Evolutionary conservation across 2,329 filamentous ascomycete species (phyloP).

Genomic region (Penicillium italicum): DNA sequence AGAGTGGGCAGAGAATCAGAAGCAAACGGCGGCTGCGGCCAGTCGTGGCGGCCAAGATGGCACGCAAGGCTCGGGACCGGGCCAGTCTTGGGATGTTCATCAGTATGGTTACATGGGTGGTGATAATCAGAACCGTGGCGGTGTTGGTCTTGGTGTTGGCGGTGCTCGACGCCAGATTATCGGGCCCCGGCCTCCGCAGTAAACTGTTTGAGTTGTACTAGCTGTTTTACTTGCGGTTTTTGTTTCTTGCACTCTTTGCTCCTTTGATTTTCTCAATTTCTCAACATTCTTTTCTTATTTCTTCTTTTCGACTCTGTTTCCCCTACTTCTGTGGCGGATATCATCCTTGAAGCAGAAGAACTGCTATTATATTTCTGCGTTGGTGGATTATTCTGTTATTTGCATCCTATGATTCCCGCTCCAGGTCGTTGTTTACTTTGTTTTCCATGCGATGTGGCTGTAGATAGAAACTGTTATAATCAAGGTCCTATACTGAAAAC

Average conservation of each 20-base stretch:
- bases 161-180: constrained; percentile 60
- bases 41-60: constrained; percentile 40
- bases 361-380: constrained; percentile 6
- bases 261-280: not conserved
- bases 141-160: constrained; percentile 51
- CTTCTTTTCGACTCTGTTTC: not conserved
- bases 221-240: constrained; percentile 10
- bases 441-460: constrained; percentile 1
- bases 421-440: not conserved
- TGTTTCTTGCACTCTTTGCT: not conserved
- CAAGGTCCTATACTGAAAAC: not conserved
- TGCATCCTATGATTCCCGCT: constrained; percentile 12
- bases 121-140: constrained; percentile 57
- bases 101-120: constrained; percentile 63
- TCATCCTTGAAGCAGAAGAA: not conserved
- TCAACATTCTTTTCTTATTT: not conserved
- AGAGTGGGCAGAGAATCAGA: constrained; percentile 62
- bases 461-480: constrained; percentile 8
- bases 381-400: constrained; percentile 9
- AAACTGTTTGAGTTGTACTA: constrained; percentile 6
- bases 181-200: constrained; percentile 54
- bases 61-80: constrained; percentile 48
- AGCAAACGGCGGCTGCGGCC: constrained; percentile 47
- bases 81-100: constrained; percentile 58
- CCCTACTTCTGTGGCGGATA: not conserved